Conservation (phyloP, 139 green algal species). For the Volvox africanus region DNA sequence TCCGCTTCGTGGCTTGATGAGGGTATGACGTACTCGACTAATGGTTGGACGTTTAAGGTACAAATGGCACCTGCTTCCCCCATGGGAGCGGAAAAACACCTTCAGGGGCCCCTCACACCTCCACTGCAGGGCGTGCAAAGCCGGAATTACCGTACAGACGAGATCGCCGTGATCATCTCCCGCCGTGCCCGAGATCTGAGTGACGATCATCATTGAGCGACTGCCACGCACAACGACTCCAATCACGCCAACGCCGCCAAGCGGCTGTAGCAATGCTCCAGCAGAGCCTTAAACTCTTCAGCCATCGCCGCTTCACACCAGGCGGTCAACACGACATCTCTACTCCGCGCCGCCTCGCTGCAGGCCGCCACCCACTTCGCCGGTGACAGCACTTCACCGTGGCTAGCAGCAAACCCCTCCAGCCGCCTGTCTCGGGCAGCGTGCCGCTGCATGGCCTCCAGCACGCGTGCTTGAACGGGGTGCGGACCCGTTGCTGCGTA, state of each 20-base stretch:
- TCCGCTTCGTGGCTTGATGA: too few relatives aligned
- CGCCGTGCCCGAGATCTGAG: too few relatives aligned
- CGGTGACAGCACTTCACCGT: background rate
- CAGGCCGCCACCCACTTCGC: constrained; percentile 18
- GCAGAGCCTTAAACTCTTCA: constrained; percentile 47
- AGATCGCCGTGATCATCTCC: too few relatives aligned
- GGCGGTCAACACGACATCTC: constrained; percentile 9
- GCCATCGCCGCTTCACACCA: constrained; percentile 52
- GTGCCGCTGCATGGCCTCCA: background rate
- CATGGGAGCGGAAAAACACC: too few relatives aligned
- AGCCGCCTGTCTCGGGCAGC: constrained; percentile 3
- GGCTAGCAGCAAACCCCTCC: background rate
- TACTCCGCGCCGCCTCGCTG: constrained; percentile 7
- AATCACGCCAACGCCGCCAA: constrained; percentile 18
- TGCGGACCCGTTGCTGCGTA: constrained; percentile 49
- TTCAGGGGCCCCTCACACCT: too few relatives aligned
- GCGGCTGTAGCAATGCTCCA: constrained; percentile 51
- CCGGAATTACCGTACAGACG: too few relatives aligned
- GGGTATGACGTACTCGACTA: too few relatives aligned
- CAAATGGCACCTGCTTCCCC: too few relatives aligned
- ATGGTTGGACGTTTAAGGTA: too few relatives aligned
- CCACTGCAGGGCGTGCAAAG: too few relatives aligned
- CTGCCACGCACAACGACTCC: too few relatives aligned
- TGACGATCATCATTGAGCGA: too few relatives aligned
- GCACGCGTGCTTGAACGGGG: constrained; percentile 4